These are phyloP conservation scores for Monosporascus sp. DNA, from an alignment of 2,329 filamentous ascomycete genomes.

Conservation along the genomic window DNA sequence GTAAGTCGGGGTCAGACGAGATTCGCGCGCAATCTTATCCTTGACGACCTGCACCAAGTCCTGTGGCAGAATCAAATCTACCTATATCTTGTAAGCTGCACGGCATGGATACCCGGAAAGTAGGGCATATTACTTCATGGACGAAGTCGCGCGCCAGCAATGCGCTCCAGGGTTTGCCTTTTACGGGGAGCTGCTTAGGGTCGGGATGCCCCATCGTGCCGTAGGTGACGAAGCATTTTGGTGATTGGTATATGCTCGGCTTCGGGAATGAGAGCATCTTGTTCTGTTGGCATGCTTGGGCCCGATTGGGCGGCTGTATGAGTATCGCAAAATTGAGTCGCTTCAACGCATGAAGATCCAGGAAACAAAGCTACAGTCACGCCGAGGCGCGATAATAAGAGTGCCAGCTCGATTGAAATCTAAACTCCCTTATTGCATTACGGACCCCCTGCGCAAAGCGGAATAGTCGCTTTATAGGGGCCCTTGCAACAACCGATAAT, in stretches of 20 bases:
- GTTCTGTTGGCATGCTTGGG: not conserved
- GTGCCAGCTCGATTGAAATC: not conserved
- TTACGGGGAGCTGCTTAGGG: constrained; percentile 62
- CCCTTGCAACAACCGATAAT: constrained; percentile 1
- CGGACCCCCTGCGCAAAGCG: constrained; percentile 2
- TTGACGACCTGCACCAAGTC: constrained; percentile 52
- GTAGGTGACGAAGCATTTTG: constrained; percentile 72
- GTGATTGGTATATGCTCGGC: constrained; percentile 46
- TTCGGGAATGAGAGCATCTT: constrained; percentile 42
- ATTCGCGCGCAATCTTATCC: constrained; percentile 40
- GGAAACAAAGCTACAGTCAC: not conserved
- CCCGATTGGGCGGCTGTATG: not conserved
- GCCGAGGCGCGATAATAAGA: not conserved
- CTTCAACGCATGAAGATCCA: not conserved
- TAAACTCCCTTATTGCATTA: not conserved
- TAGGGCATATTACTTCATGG: constrained; percentile 51
- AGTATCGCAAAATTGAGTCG: not conserved
- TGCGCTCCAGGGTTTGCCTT: constrained; percentile 70
- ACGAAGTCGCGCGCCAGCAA: constrained; percentile 62
- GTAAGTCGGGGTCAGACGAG: constrained; percentile 44
- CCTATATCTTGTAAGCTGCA: constrained; percentile 29
- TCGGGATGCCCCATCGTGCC: constrained; percentile 66
- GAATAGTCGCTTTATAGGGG: not conserved
- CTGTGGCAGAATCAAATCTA: constrained; percentile 69
- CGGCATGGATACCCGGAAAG: not conserved